phyloP scores from a whole-genome alignment of 2,329 filamentous ascomycete species.

The Fusarium stilboides region DNA sequence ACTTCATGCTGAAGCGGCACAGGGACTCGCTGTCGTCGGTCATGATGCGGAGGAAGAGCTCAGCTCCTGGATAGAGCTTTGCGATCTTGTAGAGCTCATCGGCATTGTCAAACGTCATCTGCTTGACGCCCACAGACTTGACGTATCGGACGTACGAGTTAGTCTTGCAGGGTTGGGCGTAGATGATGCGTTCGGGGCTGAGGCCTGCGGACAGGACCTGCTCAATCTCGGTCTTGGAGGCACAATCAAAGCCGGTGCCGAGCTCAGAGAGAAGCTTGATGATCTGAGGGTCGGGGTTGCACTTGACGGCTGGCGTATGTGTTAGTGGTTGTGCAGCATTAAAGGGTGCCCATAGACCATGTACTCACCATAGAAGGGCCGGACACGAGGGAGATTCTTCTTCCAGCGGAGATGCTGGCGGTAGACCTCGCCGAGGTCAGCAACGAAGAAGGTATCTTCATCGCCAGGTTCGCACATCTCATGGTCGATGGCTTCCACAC shows the following conservation, averaged over 20 bases:
- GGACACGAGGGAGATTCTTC: slow-evolving; percentile 90
- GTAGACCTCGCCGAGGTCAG: slow-evolving; percentile 98
- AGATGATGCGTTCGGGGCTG: slow-evolving; percentile 93
- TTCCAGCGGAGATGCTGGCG: slow-evolving; percentile 99
- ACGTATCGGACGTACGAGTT: slow-evolving; percentile 97
- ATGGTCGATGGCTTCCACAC: slow-evolving; percentile 86
- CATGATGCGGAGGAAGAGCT: slow-evolving; percentile 93
- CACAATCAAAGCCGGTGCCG: slow-evolving; percentile 97
- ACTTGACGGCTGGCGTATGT: slow-evolving; percentile 84
- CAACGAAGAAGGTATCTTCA: slow-evolving; percentile 98
- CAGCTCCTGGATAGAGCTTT: slow-evolving; percentile 88
- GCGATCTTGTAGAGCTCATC: slow-evolving; percentile 99
- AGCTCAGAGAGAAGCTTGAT: slow-evolving; percentile 89
- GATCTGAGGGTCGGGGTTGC: slow-evolving; percentile 94
- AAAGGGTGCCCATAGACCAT: no score
- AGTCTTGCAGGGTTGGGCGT: slow-evolving; percentile 99
- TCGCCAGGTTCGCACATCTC: slow-evolving; percentile 92
- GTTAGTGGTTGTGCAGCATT: slow-evolving; percentile 9
- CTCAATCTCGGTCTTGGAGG: slow-evolving; percentile 97
- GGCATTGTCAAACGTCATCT: slow-evolving; percentile 99
- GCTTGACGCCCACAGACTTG: slow-evolving; percentile 85
- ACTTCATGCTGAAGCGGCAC: slow-evolving; percentile 97
- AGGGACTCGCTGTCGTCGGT: slow-evolving; percentile 96
- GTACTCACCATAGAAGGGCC: slow-evolving; percentile 90
- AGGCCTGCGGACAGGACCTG: slow-evolving; percentile 87